phyloP scores from a whole-genome alignment of 768 basidiomycete species.

The Lactifluus hygrophoroides region DNA sequence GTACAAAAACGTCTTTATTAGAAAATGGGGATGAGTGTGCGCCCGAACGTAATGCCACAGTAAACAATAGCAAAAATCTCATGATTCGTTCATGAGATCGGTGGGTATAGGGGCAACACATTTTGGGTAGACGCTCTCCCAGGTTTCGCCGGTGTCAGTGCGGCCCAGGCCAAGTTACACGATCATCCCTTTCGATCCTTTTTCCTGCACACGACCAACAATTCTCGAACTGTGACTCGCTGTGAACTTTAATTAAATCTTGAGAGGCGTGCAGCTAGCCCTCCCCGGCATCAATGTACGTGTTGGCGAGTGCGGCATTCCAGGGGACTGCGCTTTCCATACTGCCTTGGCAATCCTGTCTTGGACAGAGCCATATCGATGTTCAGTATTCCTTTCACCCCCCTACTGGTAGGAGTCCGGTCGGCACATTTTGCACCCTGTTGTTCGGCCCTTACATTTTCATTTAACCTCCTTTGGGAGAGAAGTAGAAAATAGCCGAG shows the following conservation, averaged over 20 bases:
- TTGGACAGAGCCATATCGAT: neutral
- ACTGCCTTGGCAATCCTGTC: neutral
- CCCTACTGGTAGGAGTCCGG: too few species aligned
- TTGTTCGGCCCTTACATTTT: neutral
- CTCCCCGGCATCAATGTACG: neutral
- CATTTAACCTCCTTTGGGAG: neutral
- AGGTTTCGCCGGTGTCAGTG: neutral
- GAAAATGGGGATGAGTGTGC: neutral
- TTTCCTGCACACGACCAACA: slow-evolving; percentile 12
- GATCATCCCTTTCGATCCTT: neutral
- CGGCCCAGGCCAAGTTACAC: neutral
- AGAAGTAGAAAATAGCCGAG: neutral
- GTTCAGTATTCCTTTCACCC: neutral
- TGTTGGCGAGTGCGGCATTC: neutral
- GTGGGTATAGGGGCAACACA: neutral
- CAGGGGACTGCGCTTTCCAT: neutral
- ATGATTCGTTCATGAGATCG: neutral
- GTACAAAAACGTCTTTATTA: neutral
- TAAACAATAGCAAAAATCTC: neutral
- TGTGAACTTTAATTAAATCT: neutral
- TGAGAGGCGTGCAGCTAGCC: neutral
- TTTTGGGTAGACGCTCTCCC: neutral
- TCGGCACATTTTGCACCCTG: neutral
- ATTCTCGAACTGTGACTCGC: neutral
- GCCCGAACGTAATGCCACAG: neutral